Evolutionary conservation across 2,329 filamentous ascomycete genomes (phyloP), one percentile per base, ranked within the genome.

Genomic region (Diaporthe citrichinensis): DNA sequence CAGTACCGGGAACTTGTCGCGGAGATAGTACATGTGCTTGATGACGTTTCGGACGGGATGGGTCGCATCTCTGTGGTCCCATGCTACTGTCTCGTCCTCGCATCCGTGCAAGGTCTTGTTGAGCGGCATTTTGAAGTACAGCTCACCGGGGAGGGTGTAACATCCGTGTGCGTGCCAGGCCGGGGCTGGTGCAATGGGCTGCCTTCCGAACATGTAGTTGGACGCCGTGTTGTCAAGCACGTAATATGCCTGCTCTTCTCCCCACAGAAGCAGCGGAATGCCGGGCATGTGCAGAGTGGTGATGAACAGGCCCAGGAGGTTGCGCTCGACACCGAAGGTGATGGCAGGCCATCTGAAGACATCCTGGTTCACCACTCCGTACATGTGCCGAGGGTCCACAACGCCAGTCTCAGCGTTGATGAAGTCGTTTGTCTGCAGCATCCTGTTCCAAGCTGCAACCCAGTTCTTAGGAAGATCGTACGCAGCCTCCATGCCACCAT

Each of bases 101-200:
- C 92, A 93, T 8, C 90, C 92, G 53, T 84, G 78, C 2, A 86
- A 82, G 3, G 89, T 88, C 76, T 87, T 85, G 65, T 90, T 88
- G 51, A 91, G 83, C 0, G 91, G 91, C 84, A 90, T 90, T 8
- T 90, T 79, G 78, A 87, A 88, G 79, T 92, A 91, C 76, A 92
- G 90, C 2, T 86, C 86, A 46, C 88, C 88, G 25, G 86, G 85
- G 5, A 92, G 84, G 20, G 84, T 83, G 82, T 92, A 93, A 80
- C 92, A 93, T 8, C 92, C 92, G 78, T 93, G 92, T 49, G 87
- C 86, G 78, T 91, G 89, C 91, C 92, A 93, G 3, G 91, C 91
- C 3, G 88, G 88, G 2, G 90, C 86, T 3, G 90, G 87, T 12
- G 89, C 88, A 88, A 93, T 92, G 2, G 92, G 84, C 80, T 91